A percentile compares a stretch with the other conserved stretches of the same genome.
Conservation (phyloP, 2,329 filamentous ascomycete species). For the Fusarium sp. region DNA sequence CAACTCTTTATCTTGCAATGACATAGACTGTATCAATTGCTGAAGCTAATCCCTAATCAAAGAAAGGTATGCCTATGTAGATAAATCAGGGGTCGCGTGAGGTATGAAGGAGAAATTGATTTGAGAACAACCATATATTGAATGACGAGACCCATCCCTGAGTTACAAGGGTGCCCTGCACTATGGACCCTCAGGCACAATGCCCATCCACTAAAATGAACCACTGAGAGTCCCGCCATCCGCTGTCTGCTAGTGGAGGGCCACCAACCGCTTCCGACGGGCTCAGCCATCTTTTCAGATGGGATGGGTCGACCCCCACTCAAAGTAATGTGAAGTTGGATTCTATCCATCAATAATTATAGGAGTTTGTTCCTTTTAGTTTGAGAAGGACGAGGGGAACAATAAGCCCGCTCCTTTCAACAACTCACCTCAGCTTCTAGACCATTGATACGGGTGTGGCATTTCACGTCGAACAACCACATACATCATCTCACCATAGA, state of each 20-base stretch:
- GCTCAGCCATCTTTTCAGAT: slow-evolving; percentile 26
- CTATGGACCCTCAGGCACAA: neutral
- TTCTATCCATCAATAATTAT: slow-evolving; percentile 29
- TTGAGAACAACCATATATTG: neutral
- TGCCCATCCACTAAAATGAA: neutral
- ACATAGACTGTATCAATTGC: neutral
- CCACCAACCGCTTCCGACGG: slow-evolving; percentile 18
- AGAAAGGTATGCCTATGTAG: neutral
- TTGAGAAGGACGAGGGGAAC: slow-evolving; percentile 26
- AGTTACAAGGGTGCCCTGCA: slow-evolving; percentile 4
- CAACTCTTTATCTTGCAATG: neutral
- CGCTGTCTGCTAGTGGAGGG: slow-evolving; percentile 20
- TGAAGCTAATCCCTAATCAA: neutral
- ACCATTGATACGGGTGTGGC: slow-evolving; percentile 1
- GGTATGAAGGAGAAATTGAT: slow-evolving; percentile 32
- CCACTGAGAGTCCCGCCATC: slow-evolving; percentile 23
- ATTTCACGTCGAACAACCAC: slow-evolving; percentile 12
- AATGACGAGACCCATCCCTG: slow-evolving; percentile 1
- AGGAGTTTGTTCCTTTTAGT: slow-evolving; percentile 33
- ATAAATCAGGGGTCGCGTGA: slow-evolving; percentile 26
- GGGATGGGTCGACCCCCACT: slow-evolving; percentile 30
- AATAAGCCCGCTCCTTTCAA: slow-evolving; percentile 9
- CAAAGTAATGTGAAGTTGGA: slow-evolving; percentile 19
- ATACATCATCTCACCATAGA: slow-evolving; percentile 19
- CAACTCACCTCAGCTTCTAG: neutral